Base-by-base conservation (phyloP, 192 early-diverging fungal species). In the Coemansia sp. region DNA sequence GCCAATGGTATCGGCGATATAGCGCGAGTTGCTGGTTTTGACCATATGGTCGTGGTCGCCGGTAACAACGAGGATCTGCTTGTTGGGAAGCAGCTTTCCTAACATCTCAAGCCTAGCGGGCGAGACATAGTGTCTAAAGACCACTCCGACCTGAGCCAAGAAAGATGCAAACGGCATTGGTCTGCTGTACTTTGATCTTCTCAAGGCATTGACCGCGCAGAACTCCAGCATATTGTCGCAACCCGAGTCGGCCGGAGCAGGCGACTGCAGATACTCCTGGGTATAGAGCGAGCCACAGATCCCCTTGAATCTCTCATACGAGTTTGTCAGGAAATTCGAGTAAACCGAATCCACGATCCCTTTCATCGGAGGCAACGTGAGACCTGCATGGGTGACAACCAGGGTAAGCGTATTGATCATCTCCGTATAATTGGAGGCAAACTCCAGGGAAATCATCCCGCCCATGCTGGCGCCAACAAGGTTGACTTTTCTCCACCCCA, bases 401-500 rank as follows among this genome's bases (percentile, higher is more conserved):
- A 81, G 36, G 0, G 78, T 75, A 23, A 81, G 57, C 11, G 78
- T 75, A 6, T 60, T 60, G 47, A 95, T 75, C 22, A 81, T 71
- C n/a, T 81, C 55, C 1, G 90, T 86, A 10, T 82, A 76, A 5
- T 73, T 63, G 25, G 73, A 65, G 1, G 80, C 85, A 64, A 93
- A 72, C 66, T 95, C 92, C 39, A 88, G 81, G 0, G 88, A 71
- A 39, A 95, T 87, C 93, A 93, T 95, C 18, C 89, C 89, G 45
- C 92, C 91, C 93, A 94, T 94, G 6, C 88, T 90, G 19, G 89
- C 80, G 20, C 93, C 93, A 29, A 89, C 84, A 8, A 94, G n/a
- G 66, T 90, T 86, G n/a, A 89, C 81, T 27, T 60, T 59, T 3
- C 48, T 77, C 93, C 93, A 95, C 0, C 82, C 89, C 6, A 93